Evolutionary conservation across 129 eudicot species (phyloP).

Genomic region (Escallonia herrerae): DNA sequence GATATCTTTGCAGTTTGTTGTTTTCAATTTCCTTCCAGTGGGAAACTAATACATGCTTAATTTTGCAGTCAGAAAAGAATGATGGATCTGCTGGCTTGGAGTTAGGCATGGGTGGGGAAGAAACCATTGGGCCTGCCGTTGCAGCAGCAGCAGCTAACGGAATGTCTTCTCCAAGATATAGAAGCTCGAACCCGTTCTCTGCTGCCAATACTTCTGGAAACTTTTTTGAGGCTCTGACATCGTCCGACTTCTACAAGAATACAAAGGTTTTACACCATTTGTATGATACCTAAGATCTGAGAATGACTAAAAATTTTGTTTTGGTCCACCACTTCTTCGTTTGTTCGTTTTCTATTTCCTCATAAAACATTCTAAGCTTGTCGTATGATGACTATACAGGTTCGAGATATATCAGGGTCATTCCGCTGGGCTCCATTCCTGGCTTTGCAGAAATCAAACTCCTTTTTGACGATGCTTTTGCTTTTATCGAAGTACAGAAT

Average conservation of each 20-base stretch:
- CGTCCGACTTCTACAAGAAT: constrained; percentile 79
- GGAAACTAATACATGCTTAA: not conserved
- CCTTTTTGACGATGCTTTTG: constrained; percentile 84
- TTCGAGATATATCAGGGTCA: constrained; percentile 81
- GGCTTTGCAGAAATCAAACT: constrained; percentile 86
- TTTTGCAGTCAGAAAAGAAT: constrained; percentile 66
- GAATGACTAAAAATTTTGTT: not conserved
- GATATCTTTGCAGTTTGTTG: not conserved
- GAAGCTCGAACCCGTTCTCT: constrained; percentile 59
- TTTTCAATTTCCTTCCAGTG: not conserved
- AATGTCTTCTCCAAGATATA: constrained; percentile 63
- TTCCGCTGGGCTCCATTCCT: constrained; percentile 99
- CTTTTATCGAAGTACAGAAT: constrained; percentile 86
- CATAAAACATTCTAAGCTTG: not conserved
- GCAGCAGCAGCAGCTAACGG: constrained; percentile 47
- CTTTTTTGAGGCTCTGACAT: constrained; percentile 75
- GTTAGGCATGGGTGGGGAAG: constrained; percentile 18
- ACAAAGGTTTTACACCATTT: constrained; percentile 49
- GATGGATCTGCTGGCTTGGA: constrained; percentile 31
- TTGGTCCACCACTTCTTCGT: not conserved
- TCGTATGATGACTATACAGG: constrained; percentile 36
- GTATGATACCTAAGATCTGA: not conserved
- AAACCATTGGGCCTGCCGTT: constrained; percentile 42
- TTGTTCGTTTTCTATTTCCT: not conserved
- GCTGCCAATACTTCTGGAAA: constrained; percentile 71